A percentile compares a stretch with the other conserved stretches of the same genome.
Evolutionary conservation across 306 rosid genomes (phyloP).

Genomic region (Hippophae gyantsensis): DNA sequence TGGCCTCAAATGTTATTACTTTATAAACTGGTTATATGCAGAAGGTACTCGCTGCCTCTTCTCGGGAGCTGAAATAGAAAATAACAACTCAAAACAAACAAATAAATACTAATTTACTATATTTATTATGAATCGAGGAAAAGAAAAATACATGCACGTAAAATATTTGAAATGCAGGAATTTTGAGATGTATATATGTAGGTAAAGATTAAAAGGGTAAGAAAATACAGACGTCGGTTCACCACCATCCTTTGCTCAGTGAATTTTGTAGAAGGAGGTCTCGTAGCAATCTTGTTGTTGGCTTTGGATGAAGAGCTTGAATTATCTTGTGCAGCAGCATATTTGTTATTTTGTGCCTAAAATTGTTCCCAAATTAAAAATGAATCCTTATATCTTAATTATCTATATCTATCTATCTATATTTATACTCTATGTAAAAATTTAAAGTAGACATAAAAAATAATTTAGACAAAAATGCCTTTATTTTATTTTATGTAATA

Average conservation of each 20-base stretch:
- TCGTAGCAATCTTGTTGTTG: conserved; percentile 54
- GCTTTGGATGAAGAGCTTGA: conserved; percentile 69
- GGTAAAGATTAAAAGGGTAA: background rate
- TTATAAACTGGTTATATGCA: conserved; percentile 98
- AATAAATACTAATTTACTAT: background rate
- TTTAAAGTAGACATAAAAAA: too few relatives aligned
- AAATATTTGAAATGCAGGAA: background rate
- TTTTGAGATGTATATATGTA: too few relatives aligned
- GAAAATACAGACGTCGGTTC: conserved; percentile 59
- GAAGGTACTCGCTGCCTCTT: conserved; percentile 99
- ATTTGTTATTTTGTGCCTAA: conserved; percentile 38
- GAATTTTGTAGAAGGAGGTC: conserved; percentile 33
- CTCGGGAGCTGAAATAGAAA: conserved; percentile 95
- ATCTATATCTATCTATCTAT: too few relatives aligned
- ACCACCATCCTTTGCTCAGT: conserved; percentile 51
- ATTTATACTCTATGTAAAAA: too few relatives aligned
- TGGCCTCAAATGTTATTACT: conserved; percentile 37
- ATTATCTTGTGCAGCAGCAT: conserved; percentile 37
- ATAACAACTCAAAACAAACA: conserved; percentile 34
- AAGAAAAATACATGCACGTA: background rate
- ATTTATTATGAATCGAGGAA: background rate
- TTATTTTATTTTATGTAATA: too few relatives aligned
- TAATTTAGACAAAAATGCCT: too few relatives aligned
- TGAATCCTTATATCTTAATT: background rate
- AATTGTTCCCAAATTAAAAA: too few relatives aligned